phyloP scores from a whole-genome alignment of 176 grass and related monocot genomes.

The Oryza longistaminata region DNA sequence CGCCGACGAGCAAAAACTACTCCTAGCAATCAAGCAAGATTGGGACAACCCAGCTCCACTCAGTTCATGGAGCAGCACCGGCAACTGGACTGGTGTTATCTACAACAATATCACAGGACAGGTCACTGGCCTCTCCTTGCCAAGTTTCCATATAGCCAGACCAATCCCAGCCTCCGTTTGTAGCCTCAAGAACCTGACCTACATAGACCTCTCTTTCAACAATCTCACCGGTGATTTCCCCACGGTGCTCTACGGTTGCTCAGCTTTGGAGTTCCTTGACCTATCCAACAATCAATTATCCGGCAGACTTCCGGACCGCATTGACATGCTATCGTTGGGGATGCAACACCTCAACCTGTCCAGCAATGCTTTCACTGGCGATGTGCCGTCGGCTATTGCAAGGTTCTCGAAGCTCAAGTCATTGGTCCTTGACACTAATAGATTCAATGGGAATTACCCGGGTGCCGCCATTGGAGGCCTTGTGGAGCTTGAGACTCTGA shows the following conservation, averaged over 20 bases:
- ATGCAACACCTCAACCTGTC: conserved; percentile 49
- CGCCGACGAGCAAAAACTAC: not conserved
- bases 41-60: conserved; percentile 48
- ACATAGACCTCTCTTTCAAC: conserved; percentile 52
- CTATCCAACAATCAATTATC: conserved; percentile 52
- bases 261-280: conserved; percentile 35
- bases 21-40: conserved; percentile 26
- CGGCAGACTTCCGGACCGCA: conserved; percentile 29
- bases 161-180: conserved; percentile 48
- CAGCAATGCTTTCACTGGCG: conserved; percentile 45
- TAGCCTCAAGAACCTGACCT: conserved; percentile 23
- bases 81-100: conserved; percentile 47
- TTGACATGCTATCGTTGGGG: conserved; percentile 27
- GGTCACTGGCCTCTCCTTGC: conserved; percentile 17
- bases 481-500: conserved; percentile 25
- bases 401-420: conserved; percentile 27
- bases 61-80: conserved; percentile 41
- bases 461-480: conserved; percentile 30
- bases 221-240: conserved; percentile 45
- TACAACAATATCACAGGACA: not conserved
- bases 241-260: conserved; percentile 43
- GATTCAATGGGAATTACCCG: conserved; percentile 53
- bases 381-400: conserved; percentile 30
- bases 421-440: conserved; percentile 29
- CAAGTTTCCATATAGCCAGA: not conserved